A percentile compares a stretch with the other conserved stretches of the same genome.
phyloP scores from a whole-genome alignment of 1,139 yeast species.

The Geotrichum siamense region DNA sequence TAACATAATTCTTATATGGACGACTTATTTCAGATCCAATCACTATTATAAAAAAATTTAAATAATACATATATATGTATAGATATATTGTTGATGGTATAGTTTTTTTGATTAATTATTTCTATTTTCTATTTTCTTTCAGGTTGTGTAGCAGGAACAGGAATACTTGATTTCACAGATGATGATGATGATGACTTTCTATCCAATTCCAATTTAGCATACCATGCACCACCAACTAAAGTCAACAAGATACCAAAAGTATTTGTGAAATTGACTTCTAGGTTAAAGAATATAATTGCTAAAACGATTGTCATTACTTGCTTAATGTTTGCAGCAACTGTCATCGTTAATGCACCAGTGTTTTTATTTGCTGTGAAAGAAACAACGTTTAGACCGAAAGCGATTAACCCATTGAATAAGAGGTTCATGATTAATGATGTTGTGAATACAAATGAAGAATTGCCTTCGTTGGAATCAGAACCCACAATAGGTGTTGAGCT shows the following conservation, averaged over 20 bases:
- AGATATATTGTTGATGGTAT: too few relatives aligned
- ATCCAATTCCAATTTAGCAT: conserved; percentile 26
- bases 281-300: conserved; percentile 25
- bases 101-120: too few relatives aligned
- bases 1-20: too few relatives aligned
- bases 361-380: conserved; percentile 28
- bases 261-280: conserved; percentile 23
- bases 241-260: conserved; percentile 25
- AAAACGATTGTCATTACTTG: conserved; percentile 26
- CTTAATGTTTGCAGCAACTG: conserved; percentile 28
- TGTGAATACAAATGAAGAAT: conserved; percentile 16
- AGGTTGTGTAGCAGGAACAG: conserved; percentile 7
- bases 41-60: too few relatives aligned
- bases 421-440: conserved; percentile 21
- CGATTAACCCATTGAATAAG: conserved; percentile 25
- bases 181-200: conserved; percentile 14
- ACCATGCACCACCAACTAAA: conserved; percentile 28
- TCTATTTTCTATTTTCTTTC: too few relatives aligned
- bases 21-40: too few relatives aligned
- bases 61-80: too few relatives aligned
- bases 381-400: conserved; percentile 27
- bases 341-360: conserved; percentile 28
- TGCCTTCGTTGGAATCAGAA: conserved; percentile 1
- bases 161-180: not conserved
- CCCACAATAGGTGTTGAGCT: conserved; percentile 3